Base-by-base conservation (phyloP, 1,139 yeast species). In the Dujonia santamariae region DNA sequence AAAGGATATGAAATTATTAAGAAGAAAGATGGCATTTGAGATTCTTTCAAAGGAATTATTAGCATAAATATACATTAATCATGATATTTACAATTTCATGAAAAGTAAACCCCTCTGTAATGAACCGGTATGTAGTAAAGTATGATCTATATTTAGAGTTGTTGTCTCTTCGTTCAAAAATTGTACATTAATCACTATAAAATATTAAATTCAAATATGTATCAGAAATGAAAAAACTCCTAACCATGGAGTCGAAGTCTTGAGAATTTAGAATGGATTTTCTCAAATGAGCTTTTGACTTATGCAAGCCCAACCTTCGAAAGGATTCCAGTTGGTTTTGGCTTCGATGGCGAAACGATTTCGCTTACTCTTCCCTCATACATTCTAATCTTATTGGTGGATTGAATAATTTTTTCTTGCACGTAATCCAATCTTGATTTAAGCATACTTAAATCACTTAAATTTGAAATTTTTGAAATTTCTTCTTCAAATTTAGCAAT, bases 401-500 rank as follows among this genome's bases (percentile, higher is more conserved):
- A 71, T 0, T 62, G 61, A 14, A 75, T 76, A 43, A 90, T 76
- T 59, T 86, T 86, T 21, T 62, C 67, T 4, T 81, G 71, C 33
- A 90, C 58, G 47, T 83, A 88, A 17, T 73, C 73, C 36, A 84
- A 55, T 50, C 97, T 70, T 16, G 71, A 67, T 41, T 68, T 76
- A 50, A 85, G 71, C 17, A 44, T 35, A 49, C 69, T 71, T 20
- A 64, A 56, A 35, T 70, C 76, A 2, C 69, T 67, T 28, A 75
- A 60, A 30, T 57, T 56, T 1, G 78, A 70, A 36, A 87, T 67
- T 22, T 67, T 67, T n/a, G 64, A 61, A 34, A 92, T 63, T 50
- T 92, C 97, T 18, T 71, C 78, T 52, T 90, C 97, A 48, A 74
- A 67, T 44, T 71, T 73, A 36, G 62, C 54, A 38, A 92, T 82